phyloP scores from a whole-genome alignment of 768 basidiomycete species.

The Serendipita sp. region DNA sequence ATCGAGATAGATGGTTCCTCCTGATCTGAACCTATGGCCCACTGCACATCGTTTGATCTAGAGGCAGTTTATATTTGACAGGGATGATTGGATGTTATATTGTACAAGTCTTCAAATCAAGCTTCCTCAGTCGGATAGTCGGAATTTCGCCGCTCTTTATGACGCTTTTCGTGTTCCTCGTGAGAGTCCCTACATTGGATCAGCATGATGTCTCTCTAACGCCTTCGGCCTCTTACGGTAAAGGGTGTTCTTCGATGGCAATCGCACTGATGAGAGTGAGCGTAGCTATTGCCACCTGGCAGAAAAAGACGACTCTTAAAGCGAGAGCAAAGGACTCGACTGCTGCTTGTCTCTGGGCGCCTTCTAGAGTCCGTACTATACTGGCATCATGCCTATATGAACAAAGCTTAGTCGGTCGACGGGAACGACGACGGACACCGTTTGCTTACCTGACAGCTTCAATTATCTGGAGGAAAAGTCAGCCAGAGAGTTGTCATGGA shows the following conservation, averaged over 20 bases:
- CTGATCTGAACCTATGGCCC: too few relatives aligned
- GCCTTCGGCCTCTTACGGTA: constrained; percentile 27
- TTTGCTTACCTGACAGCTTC: not conserved
- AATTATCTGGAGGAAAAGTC: not conserved
- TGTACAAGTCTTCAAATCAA: too few relatives aligned
- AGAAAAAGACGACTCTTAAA: constrained; percentile 66
- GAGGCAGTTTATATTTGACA: too few relatives aligned
- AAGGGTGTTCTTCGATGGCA: constrained; percentile 53
- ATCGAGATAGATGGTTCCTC: too few relatives aligned
- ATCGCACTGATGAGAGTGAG: constrained; percentile 50
- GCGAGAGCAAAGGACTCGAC: constrained; percentile 65
- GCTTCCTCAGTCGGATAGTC: too few relatives aligned
- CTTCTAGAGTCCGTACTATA: constrained; percentile 49
- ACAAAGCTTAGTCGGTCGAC: not conserved
- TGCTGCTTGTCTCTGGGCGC: constrained; percentile 39
- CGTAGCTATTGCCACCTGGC: constrained; percentile 51
- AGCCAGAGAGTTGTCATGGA: too few relatives aligned
- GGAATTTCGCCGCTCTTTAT: not conserved
- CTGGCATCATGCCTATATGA: constrained; percentile 30
- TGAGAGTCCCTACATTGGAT: constrained; percentile 34
- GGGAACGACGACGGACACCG: not conserved
- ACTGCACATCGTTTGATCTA: too few relatives aligned
- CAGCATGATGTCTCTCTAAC: constrained; percentile 7
- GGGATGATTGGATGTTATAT: too few relatives aligned
- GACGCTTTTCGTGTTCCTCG: constrained; percentile 43